A percentile compares a stretch with the other conserved stretches of the same genome.
phyloP scores from a whole-genome alignment of 2,329 filamentous ascomycete genomes.

The Trichoderma pleuroti region DNA sequence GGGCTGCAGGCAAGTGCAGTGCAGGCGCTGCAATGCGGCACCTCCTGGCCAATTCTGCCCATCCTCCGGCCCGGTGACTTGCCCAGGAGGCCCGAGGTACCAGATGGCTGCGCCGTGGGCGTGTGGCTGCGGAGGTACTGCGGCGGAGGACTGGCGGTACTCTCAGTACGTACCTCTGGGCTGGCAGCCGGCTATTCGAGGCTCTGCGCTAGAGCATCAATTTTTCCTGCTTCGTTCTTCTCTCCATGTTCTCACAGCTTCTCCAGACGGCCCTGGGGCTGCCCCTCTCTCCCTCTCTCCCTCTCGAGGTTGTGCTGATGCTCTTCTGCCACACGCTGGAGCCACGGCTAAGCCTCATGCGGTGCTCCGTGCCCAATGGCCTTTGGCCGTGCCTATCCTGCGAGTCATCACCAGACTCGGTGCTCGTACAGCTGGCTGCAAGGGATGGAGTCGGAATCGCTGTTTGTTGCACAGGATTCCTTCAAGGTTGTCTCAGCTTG shows the following conservation, averaged over 20 bases:
- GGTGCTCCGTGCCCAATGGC: neutral
- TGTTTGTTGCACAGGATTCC: constrained; percentile 2
- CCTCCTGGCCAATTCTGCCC: constrained; percentile 11
- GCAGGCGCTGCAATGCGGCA: constrained; percentile 14
- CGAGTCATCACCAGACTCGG: constrained; percentile 17
- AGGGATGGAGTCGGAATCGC: neutral
- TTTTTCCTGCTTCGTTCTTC: constrained; percentile 12
- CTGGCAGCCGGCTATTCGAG: constrained; percentile 34
- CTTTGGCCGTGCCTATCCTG: neutral
- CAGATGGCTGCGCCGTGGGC: neutral
- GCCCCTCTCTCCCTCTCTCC: neutral
- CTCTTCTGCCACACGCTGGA: neutral
- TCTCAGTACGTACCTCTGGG: neutral
- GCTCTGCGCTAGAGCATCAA: constrained; percentile 25
- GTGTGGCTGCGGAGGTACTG: neutral
- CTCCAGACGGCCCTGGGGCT: constrained; percentile 3
- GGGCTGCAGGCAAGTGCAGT: constrained; percentile 16
- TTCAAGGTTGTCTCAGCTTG: neutral
- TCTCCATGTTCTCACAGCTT: constrained; percentile 19
- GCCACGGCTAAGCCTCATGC: constrained; percentile 5
- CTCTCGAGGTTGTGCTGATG: neutral
- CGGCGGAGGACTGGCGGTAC: neutral
- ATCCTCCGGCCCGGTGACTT: constrained; percentile 12
- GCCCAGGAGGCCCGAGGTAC: neutral
- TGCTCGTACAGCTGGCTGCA: neutral